These are phyloP conservation scores for Breviolum minutum DNA, from an alignment of 73 alveolate genomes.

Conservation along the genomic window DNA sequence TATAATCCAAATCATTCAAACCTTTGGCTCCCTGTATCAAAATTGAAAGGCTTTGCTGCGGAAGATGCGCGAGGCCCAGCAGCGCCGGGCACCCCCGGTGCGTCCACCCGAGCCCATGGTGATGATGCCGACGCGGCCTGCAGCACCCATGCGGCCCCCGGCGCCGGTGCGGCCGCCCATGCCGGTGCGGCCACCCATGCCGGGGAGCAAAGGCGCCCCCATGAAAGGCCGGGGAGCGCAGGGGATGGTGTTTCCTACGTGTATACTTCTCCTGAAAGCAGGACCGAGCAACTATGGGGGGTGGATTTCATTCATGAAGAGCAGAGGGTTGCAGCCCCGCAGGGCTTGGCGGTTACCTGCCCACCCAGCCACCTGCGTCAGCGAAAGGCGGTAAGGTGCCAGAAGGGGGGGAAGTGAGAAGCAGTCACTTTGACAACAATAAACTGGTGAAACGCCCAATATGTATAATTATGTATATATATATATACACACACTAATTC, in stretches of 20 bases:
- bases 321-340: background rate
- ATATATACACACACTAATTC: too few species aligned
- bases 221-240: too few species aligned
- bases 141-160: background rate
- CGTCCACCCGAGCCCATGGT: background rate
- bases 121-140: too few species aligned
- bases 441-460: background rate
- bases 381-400: constrained; percentile 24
- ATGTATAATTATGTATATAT: too few species aligned
- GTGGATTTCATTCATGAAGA: too few species aligned
- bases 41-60: constrained; percentile 13
- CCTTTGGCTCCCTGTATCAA: too few species aligned
- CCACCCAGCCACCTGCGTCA: constrained; percentile 1
- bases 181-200: background rate
- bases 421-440: background rate
- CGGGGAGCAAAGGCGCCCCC: background rate
- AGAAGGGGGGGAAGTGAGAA: background rate
- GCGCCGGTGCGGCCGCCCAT: background rate
- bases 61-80: constrained; percentile 33
- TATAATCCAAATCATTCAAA: too few species aligned
- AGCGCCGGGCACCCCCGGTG: constrained; percentile 4
- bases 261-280: too few species aligned
- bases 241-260: too few species aligned
- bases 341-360: constrained; percentile 28
- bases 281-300: too few species aligned